A percentile compares a stretch with the other conserved stretches of the same genome.
Conservation (phyloP, 352 stramenopile species). For the Phytophthora pini region DNA sequence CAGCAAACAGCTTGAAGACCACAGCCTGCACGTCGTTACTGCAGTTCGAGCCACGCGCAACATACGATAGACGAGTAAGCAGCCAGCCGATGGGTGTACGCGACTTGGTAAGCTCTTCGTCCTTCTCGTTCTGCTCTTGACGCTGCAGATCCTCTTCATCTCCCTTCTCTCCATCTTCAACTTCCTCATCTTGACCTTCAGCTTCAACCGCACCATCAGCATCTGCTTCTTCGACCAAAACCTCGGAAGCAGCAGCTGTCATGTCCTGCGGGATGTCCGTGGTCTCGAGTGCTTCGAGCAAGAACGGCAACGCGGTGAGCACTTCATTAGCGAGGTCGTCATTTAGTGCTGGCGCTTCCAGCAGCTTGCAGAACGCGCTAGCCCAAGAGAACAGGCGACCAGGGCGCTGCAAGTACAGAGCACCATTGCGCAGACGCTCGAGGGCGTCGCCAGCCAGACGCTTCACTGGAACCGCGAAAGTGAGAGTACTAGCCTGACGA, state of each 20-base stretch:
- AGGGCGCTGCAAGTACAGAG: conserved; percentile 58
- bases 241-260: conserved; percentile 27
- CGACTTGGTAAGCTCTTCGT: conserved; percentile 55
- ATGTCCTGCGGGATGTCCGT: conserved; percentile 75
- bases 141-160: conserved; percentile 29
- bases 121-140: conserved; percentile 45
- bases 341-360: conserved; percentile 65
- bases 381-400: conserved; percentile 70
- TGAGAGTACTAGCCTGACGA: conserved; percentile 56
- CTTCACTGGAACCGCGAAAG: conserved; percentile 37
- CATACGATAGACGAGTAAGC: conserved; percentile 84
- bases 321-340: conserved; percentile 63
- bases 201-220: conserved; percentile 14
- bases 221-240: conserved; percentile 29
- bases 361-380: conserved; percentile 67
- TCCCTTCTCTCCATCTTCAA: conserved; percentile 28
- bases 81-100: conserved; percentile 83
- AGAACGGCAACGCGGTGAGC: conserved; percentile 64
- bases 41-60: conserved; percentile 57
- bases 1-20: conserved; percentile 90
- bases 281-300: conserved; percentile 61
- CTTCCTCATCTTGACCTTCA: conserved; percentile 17
- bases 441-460: conserved; percentile 28
- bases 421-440: conserved; percentile 37
- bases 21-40: conserved; percentile 67